These are phyloP conservation scores for Periglandula ipomoeae DNA, from an alignment of 2,329 filamentous ascomycete genomes.

Conservation along the genomic window DNA sequence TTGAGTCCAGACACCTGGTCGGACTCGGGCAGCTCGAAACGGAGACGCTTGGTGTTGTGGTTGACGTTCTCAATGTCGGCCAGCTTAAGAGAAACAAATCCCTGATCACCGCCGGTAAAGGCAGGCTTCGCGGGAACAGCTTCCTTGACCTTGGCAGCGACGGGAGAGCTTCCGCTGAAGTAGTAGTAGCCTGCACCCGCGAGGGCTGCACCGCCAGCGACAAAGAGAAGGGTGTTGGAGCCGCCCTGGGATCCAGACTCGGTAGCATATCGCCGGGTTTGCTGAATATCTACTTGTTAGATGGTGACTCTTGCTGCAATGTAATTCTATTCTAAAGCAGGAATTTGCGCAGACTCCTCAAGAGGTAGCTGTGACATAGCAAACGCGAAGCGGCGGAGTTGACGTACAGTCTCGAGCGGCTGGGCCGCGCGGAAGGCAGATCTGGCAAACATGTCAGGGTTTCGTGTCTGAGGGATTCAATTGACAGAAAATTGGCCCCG, in stretches of 20 bases:
- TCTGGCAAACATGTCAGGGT: constrained; percentile 55
- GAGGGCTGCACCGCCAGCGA: constrained; percentile 47
- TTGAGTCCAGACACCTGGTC: constrained; percentile 77
- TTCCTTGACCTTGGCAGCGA: constrained; percentile 42
- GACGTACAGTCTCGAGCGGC: constrained; percentile 55
- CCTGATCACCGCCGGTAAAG: constrained; percentile 80
- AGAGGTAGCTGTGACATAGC: too few species aligned
- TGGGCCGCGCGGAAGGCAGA: constrained; percentile 53
- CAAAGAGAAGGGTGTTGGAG: constrained; percentile 52
- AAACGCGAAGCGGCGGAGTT: too few species aligned
- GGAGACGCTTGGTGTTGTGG: constrained; percentile 90
- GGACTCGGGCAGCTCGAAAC: constrained; percentile 76
- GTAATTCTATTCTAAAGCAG: too few species aligned
- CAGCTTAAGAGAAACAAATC: constrained; percentile 74
- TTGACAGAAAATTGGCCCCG: background rate
- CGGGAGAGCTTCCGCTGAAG: constrained; percentile 40
- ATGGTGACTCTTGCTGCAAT: too few species aligned
- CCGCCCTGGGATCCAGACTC: constrained; percentile 41
- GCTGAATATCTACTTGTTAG: constrained; percentile 23
- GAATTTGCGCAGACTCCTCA: background rate
- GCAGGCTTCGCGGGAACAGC: constrained; percentile 35
- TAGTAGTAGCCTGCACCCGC: constrained; percentile 52
- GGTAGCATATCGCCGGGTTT: constrained; percentile 59
- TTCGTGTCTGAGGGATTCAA: constrained; percentile 13
- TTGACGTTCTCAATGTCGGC: constrained; percentile 71